A percentile compares a stretch with the other conserved stretches of the same genome.
Conservation (phyloP, 768 basidiomycete species). For the Lactarius akahatsu region DNA sequence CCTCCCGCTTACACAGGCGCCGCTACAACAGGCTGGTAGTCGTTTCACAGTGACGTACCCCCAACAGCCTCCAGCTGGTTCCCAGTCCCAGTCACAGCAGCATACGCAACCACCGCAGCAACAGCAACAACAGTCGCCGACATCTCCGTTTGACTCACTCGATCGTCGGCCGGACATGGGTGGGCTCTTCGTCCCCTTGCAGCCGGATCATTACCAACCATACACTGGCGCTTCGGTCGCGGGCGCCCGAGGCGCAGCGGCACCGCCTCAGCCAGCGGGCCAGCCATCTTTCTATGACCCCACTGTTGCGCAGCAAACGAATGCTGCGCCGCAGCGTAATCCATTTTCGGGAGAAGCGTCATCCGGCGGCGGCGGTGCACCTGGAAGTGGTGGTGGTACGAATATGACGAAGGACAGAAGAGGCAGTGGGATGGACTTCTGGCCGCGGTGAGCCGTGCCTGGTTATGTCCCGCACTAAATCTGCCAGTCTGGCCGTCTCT, state of each 20-base stretch:
- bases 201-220: constrained; percentile 72
- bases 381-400: constrained; percentile 40
- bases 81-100: constrained; percentile 33
- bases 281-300: constrained; percentile 71
- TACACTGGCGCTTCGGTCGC: constrained; percentile 42
- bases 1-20: constrained; percentile 67
- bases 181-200: constrained; percentile 76
- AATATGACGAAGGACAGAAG: constrained; percentile 55
- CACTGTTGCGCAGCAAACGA: constrained; percentile 46
- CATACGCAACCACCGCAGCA: constrained; percentile 32
- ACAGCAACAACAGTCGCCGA: constrained; percentile 39
- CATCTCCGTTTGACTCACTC: constrained; percentile 55
- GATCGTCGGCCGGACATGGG: constrained; percentile 65
- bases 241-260: constrained; percentile 44
- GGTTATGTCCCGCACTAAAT: constrained; percentile 2
- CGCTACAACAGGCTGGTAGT: constrained; percentile 51
- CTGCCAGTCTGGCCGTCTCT: background rate
- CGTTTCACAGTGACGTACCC: constrained; percentile 61
- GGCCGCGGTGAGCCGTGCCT: constrained; percentile 58
- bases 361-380: constrained; percentile 24
- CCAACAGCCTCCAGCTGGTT: constrained; percentile 11
- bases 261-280: constrained; percentile 51
- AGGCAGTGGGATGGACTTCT: constrained; percentile 66
- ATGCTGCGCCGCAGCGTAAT: constrained; percentile 37
- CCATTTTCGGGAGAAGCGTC: constrained; percentile 33